Conservation (phyloP, 2,329 filamentous ascomycete genomes). For the Hymenotorrendiella dingleyae region DNA sequence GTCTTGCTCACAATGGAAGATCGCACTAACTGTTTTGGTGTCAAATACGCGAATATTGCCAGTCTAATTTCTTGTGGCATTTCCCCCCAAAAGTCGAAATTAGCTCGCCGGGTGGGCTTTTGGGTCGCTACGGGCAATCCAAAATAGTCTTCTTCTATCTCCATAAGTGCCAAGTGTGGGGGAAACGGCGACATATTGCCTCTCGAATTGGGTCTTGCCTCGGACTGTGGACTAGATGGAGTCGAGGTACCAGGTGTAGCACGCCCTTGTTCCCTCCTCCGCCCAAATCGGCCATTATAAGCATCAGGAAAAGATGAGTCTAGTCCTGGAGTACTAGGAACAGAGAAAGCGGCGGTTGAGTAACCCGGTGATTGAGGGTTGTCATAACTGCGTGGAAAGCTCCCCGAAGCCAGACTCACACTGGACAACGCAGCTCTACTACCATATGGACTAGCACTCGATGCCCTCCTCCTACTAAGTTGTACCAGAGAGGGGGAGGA, state of each 20-base stretch:
- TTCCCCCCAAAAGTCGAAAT: constrained; percentile 67
- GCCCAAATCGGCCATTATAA: constrained; percentile 17
- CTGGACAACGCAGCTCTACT: constrained; percentile 26
- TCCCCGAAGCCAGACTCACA: constrained; percentile 27
- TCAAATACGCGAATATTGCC: constrained; percentile 68
- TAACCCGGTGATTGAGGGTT: constrained; percentile 22
- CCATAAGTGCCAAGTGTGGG: constrained; percentile 20
- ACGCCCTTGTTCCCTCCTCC: constrained; percentile 17
- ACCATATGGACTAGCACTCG: constrained; percentile 28
- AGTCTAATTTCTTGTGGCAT: constrained; percentile 81
- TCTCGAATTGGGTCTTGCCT: constrained; percentile 18
- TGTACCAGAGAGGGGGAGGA: constrained; percentile 31
- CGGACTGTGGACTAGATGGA: constrained; percentile 21
- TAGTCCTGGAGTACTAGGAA: constrained; percentile 23
- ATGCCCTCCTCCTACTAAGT: constrained; percentile 24
- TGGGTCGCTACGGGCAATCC: constrained; percentile 15
- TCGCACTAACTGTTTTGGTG: constrained; percentile 74
- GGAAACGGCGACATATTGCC: constrained; percentile 14
- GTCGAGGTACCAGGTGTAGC: constrained; percentile 14
- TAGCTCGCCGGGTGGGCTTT: constrained; percentile 28
- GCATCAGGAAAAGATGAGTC: constrained; percentile 22
- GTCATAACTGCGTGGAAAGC: constrained; percentile 23
- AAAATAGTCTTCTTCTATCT: constrained; percentile 30
- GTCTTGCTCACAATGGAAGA: constrained; percentile 70
- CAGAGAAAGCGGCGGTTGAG: constrained; percentile 29